A percentile compares a stretch with the other conserved stretches of the same genome.
These are phyloP conservation scores for Xanthoconium purpureum DNA, from an alignment of 768 basidiomycete genomes.

Conservation along the genomic window DNA sequence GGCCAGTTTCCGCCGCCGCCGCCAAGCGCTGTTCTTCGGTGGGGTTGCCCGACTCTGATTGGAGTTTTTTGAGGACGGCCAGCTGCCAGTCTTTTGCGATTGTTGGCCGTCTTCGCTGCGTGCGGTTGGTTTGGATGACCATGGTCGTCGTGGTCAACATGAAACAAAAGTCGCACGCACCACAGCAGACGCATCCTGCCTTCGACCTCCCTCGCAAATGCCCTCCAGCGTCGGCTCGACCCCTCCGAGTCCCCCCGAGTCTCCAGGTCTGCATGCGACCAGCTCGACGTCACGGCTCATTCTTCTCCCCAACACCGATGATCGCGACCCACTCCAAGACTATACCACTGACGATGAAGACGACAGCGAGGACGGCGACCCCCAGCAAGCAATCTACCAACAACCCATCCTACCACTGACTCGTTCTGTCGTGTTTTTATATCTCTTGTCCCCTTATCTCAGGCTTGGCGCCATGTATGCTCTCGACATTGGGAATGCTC, in stretches of 20 bases:
- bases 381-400: conserved; percentile 6
- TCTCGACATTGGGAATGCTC: conserved; percentile 41
- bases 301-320: conserved; percentile 57
- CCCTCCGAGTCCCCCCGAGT: background rate
- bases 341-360: conserved; percentile 44
- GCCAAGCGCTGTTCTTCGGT: conserved; percentile 20
- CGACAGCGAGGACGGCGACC: conserved; percentile 34
- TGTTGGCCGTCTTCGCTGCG: conserved; percentile 8
- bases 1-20: conserved; percentile 26
- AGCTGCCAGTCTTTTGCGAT: conserved; percentile 31
- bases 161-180: conserved; percentile 19
- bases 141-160: conserved; percentile 3
- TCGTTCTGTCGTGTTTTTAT: conserved; percentile 58
- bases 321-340: conserved; percentile 30
- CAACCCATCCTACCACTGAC: conserved; percentile 46
- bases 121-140: background rate
- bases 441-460: conserved; percentile 66
- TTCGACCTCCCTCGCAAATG: conserved; percentile 3
- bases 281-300: conserved; percentile 54
- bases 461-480: conserved; percentile 68
- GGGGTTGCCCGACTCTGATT: conserved; percentile 21
- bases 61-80: conserved; percentile 26
- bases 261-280: background rate
- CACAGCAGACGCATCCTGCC: background rate
- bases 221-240: conserved; percentile 14